Evolutionary conservation across 441 rosid species (phyloP).

Genomic region (Theobroma grandiflorum): DNA sequence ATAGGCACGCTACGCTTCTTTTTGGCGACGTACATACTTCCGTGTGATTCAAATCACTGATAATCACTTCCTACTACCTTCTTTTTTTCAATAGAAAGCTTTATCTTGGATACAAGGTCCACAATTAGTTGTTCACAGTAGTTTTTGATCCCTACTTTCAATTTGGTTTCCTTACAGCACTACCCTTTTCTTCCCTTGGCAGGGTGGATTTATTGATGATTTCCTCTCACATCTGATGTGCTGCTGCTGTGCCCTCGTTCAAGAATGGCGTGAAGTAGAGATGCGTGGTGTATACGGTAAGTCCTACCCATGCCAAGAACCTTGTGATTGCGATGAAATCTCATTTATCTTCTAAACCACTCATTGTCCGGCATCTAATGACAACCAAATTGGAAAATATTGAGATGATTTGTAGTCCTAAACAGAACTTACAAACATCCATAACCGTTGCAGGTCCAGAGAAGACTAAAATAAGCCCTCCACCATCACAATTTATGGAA

Average conservation of each 20-base stretch:
- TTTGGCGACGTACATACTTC: neutral
- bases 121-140: neutral
- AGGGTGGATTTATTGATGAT: constrained; percentile 93
- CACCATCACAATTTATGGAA: constrained; percentile 88
- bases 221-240: constrained; percentile 94
- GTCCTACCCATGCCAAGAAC: constrained; percentile 10
- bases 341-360: neutral
- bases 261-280: constrained; percentile 97
- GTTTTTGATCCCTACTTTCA: neutral
- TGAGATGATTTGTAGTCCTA: neutral
- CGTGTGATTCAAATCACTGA: neutral
- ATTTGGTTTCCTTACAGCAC: neutral
- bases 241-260: constrained; percentile 97
- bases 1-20: neutral
- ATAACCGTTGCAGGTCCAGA: constrained; percentile 51
- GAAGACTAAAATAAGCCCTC: constrained; percentile 83
- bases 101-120: neutral
- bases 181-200: constrained; percentile 31
- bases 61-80: neutral
- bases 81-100: neutral
- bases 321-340: neutral
- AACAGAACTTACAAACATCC: neutral
- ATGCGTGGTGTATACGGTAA: constrained; percentile 79
- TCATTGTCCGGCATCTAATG: neutral
- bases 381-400: neutral